Conservation (phyloP, 805 yeast genomes). For the Candida ponderosae region DNA sequence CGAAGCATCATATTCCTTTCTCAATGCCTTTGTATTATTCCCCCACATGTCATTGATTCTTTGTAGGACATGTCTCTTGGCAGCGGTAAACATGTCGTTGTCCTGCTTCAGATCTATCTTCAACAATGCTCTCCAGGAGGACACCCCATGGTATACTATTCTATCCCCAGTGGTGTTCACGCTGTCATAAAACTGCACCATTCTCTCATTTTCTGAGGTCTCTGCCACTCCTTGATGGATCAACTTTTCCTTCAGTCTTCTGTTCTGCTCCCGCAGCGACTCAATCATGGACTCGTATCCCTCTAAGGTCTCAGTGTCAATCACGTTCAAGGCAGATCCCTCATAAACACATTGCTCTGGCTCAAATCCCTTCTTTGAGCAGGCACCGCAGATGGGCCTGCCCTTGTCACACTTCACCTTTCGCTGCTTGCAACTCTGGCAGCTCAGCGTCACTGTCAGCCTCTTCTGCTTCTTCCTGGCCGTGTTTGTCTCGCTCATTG, state of each 20-base stretch:
- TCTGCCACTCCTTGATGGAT: neutral
- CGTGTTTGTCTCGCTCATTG: neutral
- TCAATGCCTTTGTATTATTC: neutral
- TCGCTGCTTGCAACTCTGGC: conserved; percentile 19
- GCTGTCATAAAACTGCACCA: neutral
- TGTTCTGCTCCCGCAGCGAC: neutral
- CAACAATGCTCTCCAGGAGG: neutral
- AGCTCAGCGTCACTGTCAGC: conserved; percentile 12
- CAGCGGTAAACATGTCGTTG: neutral
- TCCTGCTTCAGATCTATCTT: neutral
- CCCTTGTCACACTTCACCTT: conserved; percentile 23
- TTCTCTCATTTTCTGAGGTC: neutral
- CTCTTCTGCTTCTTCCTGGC: conserved; percentile 8
- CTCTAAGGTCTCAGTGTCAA: neutral
- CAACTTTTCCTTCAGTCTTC: neutral
- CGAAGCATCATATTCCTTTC: neutral
- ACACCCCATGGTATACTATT: neutral
- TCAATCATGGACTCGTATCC: neutral
- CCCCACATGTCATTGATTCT: neutral
- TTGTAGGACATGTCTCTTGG: neutral
- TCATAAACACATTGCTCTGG: neutral
- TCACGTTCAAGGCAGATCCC: neutral
- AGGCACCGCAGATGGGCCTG: conserved; percentile 19
- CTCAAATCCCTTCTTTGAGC: neutral
- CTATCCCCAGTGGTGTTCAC: neutral